Conservation (phyloP, 2,329 filamentous ascomycete genomes). For the Colletotrichum euphorbiae region DNA sequence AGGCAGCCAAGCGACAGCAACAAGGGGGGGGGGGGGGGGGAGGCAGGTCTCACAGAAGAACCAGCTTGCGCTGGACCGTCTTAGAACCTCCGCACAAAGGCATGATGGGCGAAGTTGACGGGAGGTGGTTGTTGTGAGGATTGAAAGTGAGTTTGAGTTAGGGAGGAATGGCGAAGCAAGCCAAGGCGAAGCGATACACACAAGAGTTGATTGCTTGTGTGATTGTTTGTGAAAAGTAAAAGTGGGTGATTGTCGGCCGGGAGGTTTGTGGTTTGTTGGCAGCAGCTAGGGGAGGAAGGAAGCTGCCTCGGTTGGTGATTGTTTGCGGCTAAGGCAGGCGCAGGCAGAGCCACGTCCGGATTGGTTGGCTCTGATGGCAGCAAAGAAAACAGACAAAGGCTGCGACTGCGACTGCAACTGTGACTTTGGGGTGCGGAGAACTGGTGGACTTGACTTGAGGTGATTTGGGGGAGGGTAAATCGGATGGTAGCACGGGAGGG, state of each 20-base stretch:
- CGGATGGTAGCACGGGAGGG: slow-evolving; percentile 5
- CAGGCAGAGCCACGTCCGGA: neutral
- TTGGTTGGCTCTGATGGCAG: neutral
- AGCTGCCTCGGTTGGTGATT: slow-evolving; percentile 12
- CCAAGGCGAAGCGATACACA: neutral
- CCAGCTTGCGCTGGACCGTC: slow-evolving; percentile 95
- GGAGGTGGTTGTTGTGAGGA: neutral
- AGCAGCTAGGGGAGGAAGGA: slow-evolving; percentile 15
- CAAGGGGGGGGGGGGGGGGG: slow-evolving; percentile 26
- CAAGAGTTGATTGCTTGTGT: slow-evolving; percentile 7
- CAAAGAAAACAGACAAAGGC: neutral
- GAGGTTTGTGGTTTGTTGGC: slow-evolving; percentile 15
- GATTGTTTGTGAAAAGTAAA: slow-evolving; percentile 6
- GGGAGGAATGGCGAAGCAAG: slow-evolving; percentile 1
- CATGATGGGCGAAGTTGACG: slow-evolving; percentile 26
- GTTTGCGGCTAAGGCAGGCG: slow-evolving; percentile 7
- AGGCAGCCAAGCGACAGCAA: slow-evolving; percentile 10
- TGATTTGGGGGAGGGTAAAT: slow-evolving; percentile 13
- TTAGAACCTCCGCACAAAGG: slow-evolving; percentile 76
- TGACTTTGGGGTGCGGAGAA: too few species aligned
- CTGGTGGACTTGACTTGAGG: too few species aligned
- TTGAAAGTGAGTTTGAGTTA: neutral
- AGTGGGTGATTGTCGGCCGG: slow-evolving; percentile 1
- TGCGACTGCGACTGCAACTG: too few species aligned
- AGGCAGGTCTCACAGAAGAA: slow-evolving; percentile 78